Evolutionary conservation across 2,329 filamentous ascomycete genomes (phyloP).

Genomic region (Colletotrichum cereale): DNA sequence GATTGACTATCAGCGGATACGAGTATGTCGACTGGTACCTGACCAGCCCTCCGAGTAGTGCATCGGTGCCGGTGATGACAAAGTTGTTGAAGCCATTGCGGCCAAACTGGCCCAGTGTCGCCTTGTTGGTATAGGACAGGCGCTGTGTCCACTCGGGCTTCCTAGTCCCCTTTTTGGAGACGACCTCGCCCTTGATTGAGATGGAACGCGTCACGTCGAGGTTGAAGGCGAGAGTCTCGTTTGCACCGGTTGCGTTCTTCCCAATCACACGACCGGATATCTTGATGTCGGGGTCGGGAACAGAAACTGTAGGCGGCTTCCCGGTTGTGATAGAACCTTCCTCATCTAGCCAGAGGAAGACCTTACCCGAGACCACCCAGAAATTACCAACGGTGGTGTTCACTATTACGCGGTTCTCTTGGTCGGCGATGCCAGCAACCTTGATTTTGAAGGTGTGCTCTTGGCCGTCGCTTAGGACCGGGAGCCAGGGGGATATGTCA

Average conservation of each 20-base stretch:
- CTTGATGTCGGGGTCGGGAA: slow-evolving; percentile 57
- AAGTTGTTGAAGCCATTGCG: slow-evolving; percentile 48
- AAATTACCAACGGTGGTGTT: slow-evolving; percentile 70
- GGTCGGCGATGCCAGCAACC: slow-evolving; percentile 74
- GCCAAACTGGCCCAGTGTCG: slow-evolving; percentile 47
- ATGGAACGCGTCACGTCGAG: slow-evolving; percentile 68
- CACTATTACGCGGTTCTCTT: slow-evolving; percentile 60
- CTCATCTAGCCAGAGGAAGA: slow-evolving; percentile 80
- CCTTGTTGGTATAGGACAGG: slow-evolving; percentile 67
- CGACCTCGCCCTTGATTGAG: slow-evolving; percentile 64
- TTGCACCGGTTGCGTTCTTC: slow-evolving; percentile 63
- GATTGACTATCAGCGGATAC: slow-evolving; percentile 73
- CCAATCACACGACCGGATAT: slow-evolving; percentile 61
- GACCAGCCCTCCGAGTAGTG: slow-evolving; percentile 37
- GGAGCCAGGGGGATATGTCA: slow-evolving; percentile 83
- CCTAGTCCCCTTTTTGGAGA: slow-evolving; percentile 59
- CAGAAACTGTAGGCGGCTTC: slow-evolving; percentile 48
- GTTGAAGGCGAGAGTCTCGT: slow-evolving; percentile 70
- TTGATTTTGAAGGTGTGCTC: slow-evolving; percentile 76
- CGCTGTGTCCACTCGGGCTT: slow-evolving; percentile 67
- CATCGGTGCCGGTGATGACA: slow-evolving; percentile 49
- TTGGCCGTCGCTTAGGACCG: slow-evolving; percentile 74
- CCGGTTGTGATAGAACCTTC: slow-evolving; percentile 65
- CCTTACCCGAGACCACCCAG: slow-evolving; percentile 84
- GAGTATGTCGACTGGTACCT: slow-evolving; percentile 58